Conservation (phyloP, 495 filamentous ascomycete species). For the Xylaria palmicola region DNA sequence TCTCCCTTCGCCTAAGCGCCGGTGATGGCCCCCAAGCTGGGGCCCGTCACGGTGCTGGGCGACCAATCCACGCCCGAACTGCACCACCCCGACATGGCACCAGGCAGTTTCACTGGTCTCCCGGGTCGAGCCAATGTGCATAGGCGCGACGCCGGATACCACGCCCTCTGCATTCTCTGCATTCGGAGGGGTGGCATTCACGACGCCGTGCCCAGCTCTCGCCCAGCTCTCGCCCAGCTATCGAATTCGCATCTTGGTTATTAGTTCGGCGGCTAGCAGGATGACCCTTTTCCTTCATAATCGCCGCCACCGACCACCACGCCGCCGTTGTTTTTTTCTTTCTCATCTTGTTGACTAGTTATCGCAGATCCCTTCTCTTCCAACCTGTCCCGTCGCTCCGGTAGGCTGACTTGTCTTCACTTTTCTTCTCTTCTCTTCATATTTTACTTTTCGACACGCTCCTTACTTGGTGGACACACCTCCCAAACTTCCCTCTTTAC, state of each 20-base stretch:
- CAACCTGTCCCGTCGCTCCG: neutral
- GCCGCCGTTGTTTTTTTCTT: neutral
- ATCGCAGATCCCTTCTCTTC: neutral
- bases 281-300: conserved; percentile 1
- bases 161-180: neutral
- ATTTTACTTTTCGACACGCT: neutral
- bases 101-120: conserved; percentile 1
- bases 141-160: conserved; percentile 6
- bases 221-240: neutral
- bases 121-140: neutral
- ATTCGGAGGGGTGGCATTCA: neutral
- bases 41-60: neutral
- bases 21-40: conserved; percentile 1
- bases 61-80: conserved; percentile 8
- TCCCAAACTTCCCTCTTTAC: neutral
- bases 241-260: neutral
- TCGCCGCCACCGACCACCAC: neutral
- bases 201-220: conserved; percentile 2
- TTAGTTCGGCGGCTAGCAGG: conserved; percentile 1
- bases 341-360: no score
- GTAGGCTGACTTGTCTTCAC: neutral
- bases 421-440: neutral
- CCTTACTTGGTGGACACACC: neutral
- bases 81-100: neutral
- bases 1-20: conserved; percentile 5